A percentile compares a stretch with the other conserved stretches of the same genome.
These are phyloP conservation scores for Colletotrichum neosansevieriae DNA, from an alignment of 2,329 filamentous ascomycete species.

Conservation along the genomic window DNA sequence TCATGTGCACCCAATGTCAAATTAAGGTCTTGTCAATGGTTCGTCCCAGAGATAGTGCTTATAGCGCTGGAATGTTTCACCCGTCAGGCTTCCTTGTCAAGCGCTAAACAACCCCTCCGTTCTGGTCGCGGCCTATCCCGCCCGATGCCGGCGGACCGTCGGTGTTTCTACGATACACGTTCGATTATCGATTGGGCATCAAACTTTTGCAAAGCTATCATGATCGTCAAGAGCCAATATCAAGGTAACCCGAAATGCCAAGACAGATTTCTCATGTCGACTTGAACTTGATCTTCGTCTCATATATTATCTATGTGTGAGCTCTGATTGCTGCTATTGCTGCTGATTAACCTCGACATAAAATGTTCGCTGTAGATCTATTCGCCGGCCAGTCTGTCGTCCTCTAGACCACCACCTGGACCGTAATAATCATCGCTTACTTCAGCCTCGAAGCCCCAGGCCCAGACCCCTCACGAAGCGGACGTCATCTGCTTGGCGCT, in stretches of 20 bases:
- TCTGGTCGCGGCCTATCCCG: background rate
- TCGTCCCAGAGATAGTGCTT: conserved; percentile 32
- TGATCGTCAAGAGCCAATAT: background rate
- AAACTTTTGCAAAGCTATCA: background rate
- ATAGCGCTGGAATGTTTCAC: conserved; percentile 17
- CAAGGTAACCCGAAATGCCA: too few species aligned
- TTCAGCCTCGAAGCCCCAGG: conserved; percentile 27
- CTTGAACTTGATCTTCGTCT: background rate
- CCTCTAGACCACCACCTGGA: background rate
- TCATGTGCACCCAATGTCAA: conserved; percentile 28
- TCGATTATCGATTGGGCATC: background rate
- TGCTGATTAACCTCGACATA: background rate
- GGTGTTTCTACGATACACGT: background rate
- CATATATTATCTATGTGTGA: background rate
- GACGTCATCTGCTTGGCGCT: conserved; percentile 83
- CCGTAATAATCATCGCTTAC: background rate
- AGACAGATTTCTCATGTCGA: background rate
- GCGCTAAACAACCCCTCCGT: background rate
- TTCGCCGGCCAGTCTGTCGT: background rate
- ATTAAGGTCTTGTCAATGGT: conserved; percentile 28
- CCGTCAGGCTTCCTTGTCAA: background rate
- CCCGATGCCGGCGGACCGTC: conserved; percentile 5
- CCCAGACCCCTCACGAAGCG: conserved; percentile 77
- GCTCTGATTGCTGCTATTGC: conserved; percentile 10
- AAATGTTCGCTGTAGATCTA: background rate